A percentile compares a stretch with the other conserved stretches of the same genome.
These are phyloP conservation scores for Ceratonia siliqua DNA, from an alignment of 306 rosid species.

Conservation along the genomic window DNA sequence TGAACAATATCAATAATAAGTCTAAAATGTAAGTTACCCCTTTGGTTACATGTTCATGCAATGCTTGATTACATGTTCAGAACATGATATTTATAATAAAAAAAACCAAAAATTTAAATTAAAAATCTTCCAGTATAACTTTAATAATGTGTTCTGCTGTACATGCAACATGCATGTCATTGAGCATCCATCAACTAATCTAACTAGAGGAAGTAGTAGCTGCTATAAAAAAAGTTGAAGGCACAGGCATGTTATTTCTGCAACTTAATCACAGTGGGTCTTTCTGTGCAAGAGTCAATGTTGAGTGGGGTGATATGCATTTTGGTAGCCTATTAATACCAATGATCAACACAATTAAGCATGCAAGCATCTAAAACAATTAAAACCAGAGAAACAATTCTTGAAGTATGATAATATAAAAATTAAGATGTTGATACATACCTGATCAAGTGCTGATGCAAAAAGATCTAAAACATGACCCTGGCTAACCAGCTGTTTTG, in stretches of 20 bases:
- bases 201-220: neutral
- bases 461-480: conserved; percentile 93
- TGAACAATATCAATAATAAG: too few species aligned
- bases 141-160: neutral
- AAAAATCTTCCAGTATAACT: too few species aligned
- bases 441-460: conserved; percentile 99
- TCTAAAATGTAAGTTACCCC: too few species aligned
- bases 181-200: neutral
- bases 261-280: neutral
- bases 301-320: neutral
- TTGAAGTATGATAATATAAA: conserved; percentile 25
- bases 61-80: too few species aligned
- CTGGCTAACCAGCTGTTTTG: conserved; percentile 90
- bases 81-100: too few species aligned
- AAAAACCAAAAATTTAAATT: too few species aligned
- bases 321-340: neutral
- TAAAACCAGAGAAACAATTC: neutral
- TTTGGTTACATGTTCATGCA: too few species aligned
- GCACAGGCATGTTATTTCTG: too few species aligned
- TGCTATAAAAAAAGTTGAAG: too few species aligned
- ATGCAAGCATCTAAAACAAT: conserved; percentile 1
- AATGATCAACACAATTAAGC: neutral
- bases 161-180: neutral
- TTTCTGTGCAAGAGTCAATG: neutral
- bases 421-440: conserved; percentile 38